phyloP scores from a whole-genome alignment of 345 rosid genomes.

The Ceriops tagal region DNA sequence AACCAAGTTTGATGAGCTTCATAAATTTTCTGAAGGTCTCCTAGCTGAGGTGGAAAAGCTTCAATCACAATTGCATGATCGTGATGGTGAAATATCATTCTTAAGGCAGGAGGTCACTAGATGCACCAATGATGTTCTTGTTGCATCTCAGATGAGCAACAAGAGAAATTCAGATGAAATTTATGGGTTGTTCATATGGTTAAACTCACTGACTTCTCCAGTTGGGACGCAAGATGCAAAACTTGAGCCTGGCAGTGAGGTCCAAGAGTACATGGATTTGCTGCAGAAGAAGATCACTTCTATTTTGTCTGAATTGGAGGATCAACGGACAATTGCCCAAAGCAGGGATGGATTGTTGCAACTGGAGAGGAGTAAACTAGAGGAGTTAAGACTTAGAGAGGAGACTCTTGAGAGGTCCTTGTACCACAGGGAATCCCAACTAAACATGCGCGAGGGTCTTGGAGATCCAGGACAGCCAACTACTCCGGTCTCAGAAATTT shows the following conservation, averaged over 20 bases:
- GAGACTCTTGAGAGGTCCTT: constrained; percentile 60
- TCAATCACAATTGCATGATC: constrained; percentile 78
- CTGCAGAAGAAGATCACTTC: constrained; percentile 52
- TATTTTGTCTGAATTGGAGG: constrained; percentile 56
- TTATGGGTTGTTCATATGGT: constrained; percentile 54
- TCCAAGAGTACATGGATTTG: constrained; percentile 54
- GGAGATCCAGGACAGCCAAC: constrained; percentile 39
- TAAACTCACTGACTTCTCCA: constrained; percentile 49
- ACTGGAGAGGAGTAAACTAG: constrained; percentile 65
- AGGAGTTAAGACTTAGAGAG: constrained; percentile 58
- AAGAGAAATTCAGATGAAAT: constrained; percentile 58
- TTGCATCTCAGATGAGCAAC: constrained; percentile 56
- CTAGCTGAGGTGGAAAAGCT: constrained; percentile 84
- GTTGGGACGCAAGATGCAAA: constrained; percentile 38
- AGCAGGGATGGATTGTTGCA: constrained; percentile 61
- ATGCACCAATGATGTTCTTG: constrained; percentile 84
- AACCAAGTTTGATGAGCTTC: constrained; percentile 93
- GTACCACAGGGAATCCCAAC: constrained; percentile 59
- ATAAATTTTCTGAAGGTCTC: constrained; percentile 74
- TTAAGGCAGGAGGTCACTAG: constrained; percentile 96
- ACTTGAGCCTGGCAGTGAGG: constrained; percentile 34
- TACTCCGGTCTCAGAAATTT: constrained; percentile 51
- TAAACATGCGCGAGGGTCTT: constrained; percentile 47
- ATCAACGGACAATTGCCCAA: constrained; percentile 48
- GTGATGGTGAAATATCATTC: constrained; percentile 87